A percentile compares a stretch with the other conserved stretches of the same genome.
phyloP scores from a whole-genome alignment of 1,284 basidiomycete species.

The Naganishia sp. region DNA sequence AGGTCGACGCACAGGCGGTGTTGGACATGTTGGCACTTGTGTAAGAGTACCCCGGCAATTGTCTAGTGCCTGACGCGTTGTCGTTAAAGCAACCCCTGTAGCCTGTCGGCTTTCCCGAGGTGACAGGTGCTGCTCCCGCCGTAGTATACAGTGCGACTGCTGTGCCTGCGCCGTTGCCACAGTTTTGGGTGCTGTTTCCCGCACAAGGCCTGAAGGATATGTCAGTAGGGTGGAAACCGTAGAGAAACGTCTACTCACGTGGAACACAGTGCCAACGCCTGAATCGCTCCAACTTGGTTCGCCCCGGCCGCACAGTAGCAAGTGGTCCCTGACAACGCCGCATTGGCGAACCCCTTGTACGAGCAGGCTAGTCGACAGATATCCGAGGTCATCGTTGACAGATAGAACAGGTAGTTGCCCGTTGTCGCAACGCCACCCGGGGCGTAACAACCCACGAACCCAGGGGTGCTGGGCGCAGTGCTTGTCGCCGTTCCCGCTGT shows the following conservation, averaged over 20 bases:
- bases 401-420: slow-evolving; percentile 31
- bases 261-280: neutral
- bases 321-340: slow-evolving; percentile 35
- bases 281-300: neutral
- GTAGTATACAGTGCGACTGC: neutral
- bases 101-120: slow-evolving; percentile 9
- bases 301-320: slow-evolving; percentile 36
- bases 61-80: neutral
- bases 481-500: slow-evolving; percentile 23
- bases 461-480: neutral
- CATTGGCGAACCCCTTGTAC: slow-evolving; percentile 34
- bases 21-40: slow-evolving; percentile 35
- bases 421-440: neutral
- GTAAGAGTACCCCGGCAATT: slow-evolving; percentile 27
- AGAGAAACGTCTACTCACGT: neutral
- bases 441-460: slow-evolving; percentile 11
- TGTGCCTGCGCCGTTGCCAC: neutral
- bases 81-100: slow-evolving; percentile 33
- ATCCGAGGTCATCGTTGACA: slow-evolving; percentile 34
- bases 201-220: slow-evolving; percentile 32
- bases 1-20: slow-evolving; percentile 31
- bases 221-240: slow-evolving; percentile 9
- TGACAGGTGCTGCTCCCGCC: neutral
- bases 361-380: slow-evolving; percentile 35
- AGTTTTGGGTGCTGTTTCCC: neutral